Evolutionary conservation across 768 basidiomycete species (phyloP), one percentile per base, ranked within the genome.

Genomic region (Russula sp.): DNA sequence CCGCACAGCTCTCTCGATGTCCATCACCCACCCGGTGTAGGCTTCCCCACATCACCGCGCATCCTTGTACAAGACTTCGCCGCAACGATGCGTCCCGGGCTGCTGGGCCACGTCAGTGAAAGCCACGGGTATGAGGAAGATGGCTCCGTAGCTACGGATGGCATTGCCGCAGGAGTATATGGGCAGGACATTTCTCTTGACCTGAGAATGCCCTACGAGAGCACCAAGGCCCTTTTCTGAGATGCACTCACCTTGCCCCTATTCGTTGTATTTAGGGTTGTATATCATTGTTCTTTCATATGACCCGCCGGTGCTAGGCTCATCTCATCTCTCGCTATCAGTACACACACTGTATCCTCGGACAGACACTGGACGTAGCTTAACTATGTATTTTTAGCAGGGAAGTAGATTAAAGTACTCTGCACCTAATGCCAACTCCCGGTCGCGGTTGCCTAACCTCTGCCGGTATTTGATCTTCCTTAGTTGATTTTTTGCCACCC

Each of bases 361-460:
- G 46, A 58, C 57, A 48, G 34, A 41, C 34, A 54, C 35, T 54
- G 57, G 50, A 49, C 55, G 59, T 60, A 54, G 57, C 61, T 53
- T 58, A 42, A 29, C 34, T 49, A 45, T 63, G 47, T 59, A 63
- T 63, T 59, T 53, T 49, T 63, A 63, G 50, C 39, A 36, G 46
- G 16, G 58, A 39, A 49, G 22, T 63, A 59, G 61, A 11, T 49
- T 38, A 34, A 42, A 22, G 22, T 48, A 47, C 45, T 39, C 50
- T n/a, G 61, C 38, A 53, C 51, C 46, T 63, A 53, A 58, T 48
- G 20, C 56, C 29, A 25, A 42, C 34, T 29, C 18, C 8, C 34
- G 3, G 20, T 42, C 20, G 32, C 22, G 25, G 25, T 29, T 29
- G 25, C 25, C 25, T 29, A 29, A 18, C 29, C 7, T 36, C 7